phyloP scores from a whole-genome alignment of 2,329 filamentous ascomycete genomes.

The Bipolaris oryzae region DNA sequence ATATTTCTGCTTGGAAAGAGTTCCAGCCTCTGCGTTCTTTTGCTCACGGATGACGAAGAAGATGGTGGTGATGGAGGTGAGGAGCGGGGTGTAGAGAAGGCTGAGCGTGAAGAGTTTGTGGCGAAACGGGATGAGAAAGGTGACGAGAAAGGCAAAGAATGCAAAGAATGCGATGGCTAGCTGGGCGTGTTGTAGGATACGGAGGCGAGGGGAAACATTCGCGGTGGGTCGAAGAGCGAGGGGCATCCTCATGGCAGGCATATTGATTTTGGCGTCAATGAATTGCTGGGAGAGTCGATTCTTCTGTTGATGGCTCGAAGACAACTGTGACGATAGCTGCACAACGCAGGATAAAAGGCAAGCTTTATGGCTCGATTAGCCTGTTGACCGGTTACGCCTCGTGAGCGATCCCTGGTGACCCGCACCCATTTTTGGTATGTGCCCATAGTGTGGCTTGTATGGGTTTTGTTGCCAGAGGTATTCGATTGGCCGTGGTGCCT shows the following conservation, averaged over 20 bases:
- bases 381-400: conserved; percentile 31
- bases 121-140: conserved; percentile 26
- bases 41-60: conserved; percentile 30
- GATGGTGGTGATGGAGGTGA: conserved; percentile 27
- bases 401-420: conserved; percentile 7
- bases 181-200: conserved; percentile 28
- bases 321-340: background rate
- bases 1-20: conserved; percentile 31
- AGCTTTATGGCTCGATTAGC: conserved; percentile 21
- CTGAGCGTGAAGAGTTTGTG: conserved; percentile 32
- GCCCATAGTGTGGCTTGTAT: conserved; percentile 12
- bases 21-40: conserved; percentile 20
- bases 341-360: background rate
- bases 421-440: conserved; percentile 11
- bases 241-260: conserved; percentile 12
- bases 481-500: conserved; percentile 24
- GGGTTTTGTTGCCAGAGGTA: conserved; percentile 5
- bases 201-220: conserved; percentile 25
- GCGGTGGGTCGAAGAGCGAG: conserved; percentile 8
- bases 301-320: background rate
- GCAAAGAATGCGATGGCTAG: conserved; percentile 21
- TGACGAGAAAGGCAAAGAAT: conserved; percentile 22
- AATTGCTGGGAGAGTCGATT: background rate
- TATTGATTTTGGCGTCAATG: background rate
- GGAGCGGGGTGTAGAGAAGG: conserved; percentile 29